Percentiles rank a stretch among this genome's conserved stretches.
phyloP scores from a whole-genome alignment of 2,329 filamentous ascomycete genomes.

The Penicillium sp. region DNA sequence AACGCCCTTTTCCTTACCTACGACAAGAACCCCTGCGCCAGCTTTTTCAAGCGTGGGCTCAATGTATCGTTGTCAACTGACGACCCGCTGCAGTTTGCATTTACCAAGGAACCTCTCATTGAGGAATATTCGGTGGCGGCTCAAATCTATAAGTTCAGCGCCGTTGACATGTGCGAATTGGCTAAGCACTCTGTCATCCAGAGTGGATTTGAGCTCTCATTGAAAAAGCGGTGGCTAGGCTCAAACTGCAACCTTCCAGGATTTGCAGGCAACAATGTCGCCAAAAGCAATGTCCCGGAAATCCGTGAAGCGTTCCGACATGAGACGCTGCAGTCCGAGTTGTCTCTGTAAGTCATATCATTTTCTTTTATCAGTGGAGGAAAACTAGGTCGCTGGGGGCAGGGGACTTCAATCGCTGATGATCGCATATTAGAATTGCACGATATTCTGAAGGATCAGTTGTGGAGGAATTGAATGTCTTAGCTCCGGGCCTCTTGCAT shows the following conservation, averaged over 20 bases:
- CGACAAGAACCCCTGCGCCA: slow-evolving; percentile 92
- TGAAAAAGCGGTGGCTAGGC: slow-evolving; percentile 93
- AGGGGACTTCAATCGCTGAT: neutral
- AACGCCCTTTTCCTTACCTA: slow-evolving; percentile 96
- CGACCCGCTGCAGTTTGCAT: slow-evolving; percentile 95
- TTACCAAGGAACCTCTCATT: slow-evolving; percentile 96
- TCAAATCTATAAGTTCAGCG: slow-evolving; percentile 96
- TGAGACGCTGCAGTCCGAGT: slow-evolving; percentile 80
- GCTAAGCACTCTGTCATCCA: slow-evolving; percentile 95
- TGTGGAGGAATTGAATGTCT: slow-evolving; percentile 23
- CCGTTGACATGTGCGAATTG: slow-evolving; percentile 97
- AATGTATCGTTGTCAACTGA: slow-evolving; percentile 97
- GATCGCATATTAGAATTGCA: slow-evolving; percentile 22
- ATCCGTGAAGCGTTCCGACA: slow-evolving; percentile 86
- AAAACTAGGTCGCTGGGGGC: neutral
- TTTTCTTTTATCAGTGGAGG: slow-evolving; percentile 6
- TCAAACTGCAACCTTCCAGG: slow-evolving; percentile 74
- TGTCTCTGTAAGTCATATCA: slow-evolving; percentile 65
- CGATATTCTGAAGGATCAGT: slow-evolving; percentile 24
- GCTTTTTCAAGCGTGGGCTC: slow-evolving; percentile 90
- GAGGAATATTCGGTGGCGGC: slow-evolving; percentile 98
- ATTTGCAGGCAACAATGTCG: slow-evolving; percentile 82
- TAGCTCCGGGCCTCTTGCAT: slow-evolving; percentile 16
- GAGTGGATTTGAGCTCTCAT: slow-evolving; percentile 83
- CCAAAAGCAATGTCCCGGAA: slow-evolving; percentile 94